Evolutionary conservation across 2,329 filamentous ascomycete species (phyloP).

Genomic region (Ilyonectria destructans): DNA sequence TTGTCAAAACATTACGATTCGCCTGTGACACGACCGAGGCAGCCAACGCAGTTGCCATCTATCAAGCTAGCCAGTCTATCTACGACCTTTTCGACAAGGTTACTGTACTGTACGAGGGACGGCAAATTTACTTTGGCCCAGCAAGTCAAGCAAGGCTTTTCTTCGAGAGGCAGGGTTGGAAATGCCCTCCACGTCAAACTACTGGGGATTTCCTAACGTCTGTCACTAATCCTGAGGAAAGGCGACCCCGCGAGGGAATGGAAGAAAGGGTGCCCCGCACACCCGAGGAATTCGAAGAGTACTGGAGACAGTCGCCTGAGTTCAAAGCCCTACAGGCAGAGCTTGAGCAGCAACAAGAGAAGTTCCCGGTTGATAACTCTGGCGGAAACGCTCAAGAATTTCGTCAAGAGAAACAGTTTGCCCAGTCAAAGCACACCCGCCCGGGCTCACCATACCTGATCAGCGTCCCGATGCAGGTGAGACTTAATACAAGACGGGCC

Average conservation of each 20-base stretch:
- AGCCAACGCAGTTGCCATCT: conserved; percentile 77
- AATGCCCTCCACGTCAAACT: conserved; percentile 76
- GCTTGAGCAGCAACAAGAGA: conserved; percentile 54
- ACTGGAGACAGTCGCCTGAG: conserved; percentile 62
- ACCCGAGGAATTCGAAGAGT: conserved; percentile 75
- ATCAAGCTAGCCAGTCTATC: conserved; percentile 78
- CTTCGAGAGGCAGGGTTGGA: conserved; percentile 78
- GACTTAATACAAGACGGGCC: conserved; percentile 64
- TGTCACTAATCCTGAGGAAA: conserved; percentile 75
- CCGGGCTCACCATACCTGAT: conserved; percentile 69
- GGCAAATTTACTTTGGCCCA: no score
- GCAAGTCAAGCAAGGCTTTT: conserved; percentile 72
- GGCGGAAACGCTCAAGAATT: conserved; percentile 56
- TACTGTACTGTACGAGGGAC: conserved; percentile 81
- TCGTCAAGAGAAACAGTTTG: conserved; percentile 69
- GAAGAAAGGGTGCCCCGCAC: conserved; percentile 75
- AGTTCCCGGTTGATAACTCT: conserved; percentile 66
- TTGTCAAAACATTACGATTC: conserved; percentile 76
- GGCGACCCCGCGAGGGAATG: conserved; percentile 65
- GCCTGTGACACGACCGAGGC: conserved; percentile 75
- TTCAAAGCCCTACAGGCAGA: conserved; percentile 38
- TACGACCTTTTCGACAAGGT: conserved; percentile 85
- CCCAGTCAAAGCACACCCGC: conserved; percentile 67
- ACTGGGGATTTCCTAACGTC: conserved; percentile 79
- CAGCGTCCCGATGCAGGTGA: conserved; percentile 67